Conservation (phyloP, 352 stramenopile genomes). For the Pythium pectinolyticum region DNA sequence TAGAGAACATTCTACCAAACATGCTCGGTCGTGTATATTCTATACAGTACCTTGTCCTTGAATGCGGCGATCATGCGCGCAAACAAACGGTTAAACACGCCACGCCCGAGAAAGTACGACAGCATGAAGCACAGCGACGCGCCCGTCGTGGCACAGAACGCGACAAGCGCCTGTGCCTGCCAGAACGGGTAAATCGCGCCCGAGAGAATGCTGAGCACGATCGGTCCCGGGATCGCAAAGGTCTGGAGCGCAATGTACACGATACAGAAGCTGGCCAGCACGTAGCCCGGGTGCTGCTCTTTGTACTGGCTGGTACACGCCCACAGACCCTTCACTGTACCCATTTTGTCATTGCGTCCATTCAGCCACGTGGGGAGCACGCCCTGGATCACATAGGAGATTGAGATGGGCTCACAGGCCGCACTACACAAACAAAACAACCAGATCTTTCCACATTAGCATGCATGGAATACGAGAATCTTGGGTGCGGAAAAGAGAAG, state of each 20-base stretch:
- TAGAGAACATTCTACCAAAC: neutral
- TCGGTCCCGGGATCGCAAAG: conserved; percentile 86
- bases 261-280: conserved; percentile 79
- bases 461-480: too few relatives aligned
- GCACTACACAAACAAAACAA: conserved; percentile 30
- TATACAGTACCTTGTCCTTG: conserved; percentile 58
- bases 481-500: neutral
- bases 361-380: conserved; percentile 80
- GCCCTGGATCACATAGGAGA: conserved; percentile 74
- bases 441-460: neutral
- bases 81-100: conserved; percentile 68
- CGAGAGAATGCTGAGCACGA: conserved; percentile 85
- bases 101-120: conserved; percentile 81
- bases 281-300: conserved; percentile 65
- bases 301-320: conserved; percentile 78
- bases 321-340: conserved; percentile 77
- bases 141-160: conserved; percentile 80
- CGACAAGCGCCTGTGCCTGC: conserved; percentile 76
- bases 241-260: conserved; percentile 87
- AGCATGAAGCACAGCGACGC: conserved; percentile 84
- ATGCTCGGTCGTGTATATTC: neutral
- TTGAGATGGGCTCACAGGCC: conserved; percentile 69
- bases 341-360: conserved; percentile 84
- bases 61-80: conserved; percentile 75
- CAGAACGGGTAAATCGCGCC: conserved; percentile 87